Evolutionary conservation across 257 asterid species (phyloP).

Genomic region (Nicotiana noctiflora): DNA sequence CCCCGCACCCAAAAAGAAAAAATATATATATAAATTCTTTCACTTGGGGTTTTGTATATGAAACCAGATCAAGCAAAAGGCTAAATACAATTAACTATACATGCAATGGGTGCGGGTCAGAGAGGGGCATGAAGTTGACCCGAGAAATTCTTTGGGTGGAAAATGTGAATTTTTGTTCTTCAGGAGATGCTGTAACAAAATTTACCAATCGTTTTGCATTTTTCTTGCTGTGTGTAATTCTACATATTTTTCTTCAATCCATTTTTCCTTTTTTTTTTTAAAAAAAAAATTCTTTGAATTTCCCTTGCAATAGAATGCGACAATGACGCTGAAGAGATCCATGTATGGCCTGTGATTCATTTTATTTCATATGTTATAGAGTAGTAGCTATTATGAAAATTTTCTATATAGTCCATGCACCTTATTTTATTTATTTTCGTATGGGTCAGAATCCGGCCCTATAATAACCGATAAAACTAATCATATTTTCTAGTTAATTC

Average conservation of each 20-base stretch:
- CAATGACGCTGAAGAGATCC: conserved; percentile 6
- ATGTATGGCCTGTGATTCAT: not conserved
- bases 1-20: not conserved
- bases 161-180: conserved; percentile 12
- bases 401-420: too few species aligned
- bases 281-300: not conserved
- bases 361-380: not conserved
- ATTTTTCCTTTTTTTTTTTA: not conserved
- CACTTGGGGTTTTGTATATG: conserved; percentile 16
- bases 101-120: conserved; percentile 19
- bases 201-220: not conserved
- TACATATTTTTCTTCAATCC: not conserved
- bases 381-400: too few species aligned
- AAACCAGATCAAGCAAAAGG: conserved; percentile 36
- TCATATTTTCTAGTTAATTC: too few species aligned
- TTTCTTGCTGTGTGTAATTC: not conserved
- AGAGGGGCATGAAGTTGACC: conserved; percentile 65
- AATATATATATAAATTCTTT: not conserved
- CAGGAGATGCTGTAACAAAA: conserved; percentile 15
- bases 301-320: not conserved
- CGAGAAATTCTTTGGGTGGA: conserved; percentile 16
- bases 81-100: conserved; percentile 17
- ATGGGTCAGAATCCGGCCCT: too few species aligned
- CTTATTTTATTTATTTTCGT: too few species aligned
- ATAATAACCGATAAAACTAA: too few species aligned